These are phyloP conservation scores for Lanmaoa pseudosensibilis DNA, from an alignment of 768 basidiomycete species.

Conservation along the genomic window DNA sequence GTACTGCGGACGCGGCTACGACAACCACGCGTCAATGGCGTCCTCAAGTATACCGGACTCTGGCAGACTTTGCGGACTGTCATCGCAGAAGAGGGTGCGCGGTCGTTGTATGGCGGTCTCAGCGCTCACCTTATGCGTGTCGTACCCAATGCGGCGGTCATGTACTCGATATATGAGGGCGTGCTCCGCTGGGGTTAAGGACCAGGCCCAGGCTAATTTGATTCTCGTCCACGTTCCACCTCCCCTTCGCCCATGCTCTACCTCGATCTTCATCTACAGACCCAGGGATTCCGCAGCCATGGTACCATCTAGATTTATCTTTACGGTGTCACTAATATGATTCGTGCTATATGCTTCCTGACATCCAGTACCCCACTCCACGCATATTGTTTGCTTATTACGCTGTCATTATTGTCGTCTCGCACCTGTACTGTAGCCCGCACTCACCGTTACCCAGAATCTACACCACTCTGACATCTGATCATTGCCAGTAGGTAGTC, in stretches of 20 bases:
- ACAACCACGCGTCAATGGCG: constrained; percentile 79
- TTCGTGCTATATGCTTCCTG: not conserved
- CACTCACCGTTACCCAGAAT: constrained; percentile 24
- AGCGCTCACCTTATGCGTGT: constrained; percentile 95
- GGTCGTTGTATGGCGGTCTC: constrained; percentile 86
- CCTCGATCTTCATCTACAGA: too few species aligned
- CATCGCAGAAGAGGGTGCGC: constrained; percentile 85
- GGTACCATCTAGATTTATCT: constrained; percentile 16
- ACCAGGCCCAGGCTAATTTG: not conserved
- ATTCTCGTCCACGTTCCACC: not conserved
- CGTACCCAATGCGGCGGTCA: constrained; percentile 94
- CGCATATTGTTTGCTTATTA: constrained; percentile 15
- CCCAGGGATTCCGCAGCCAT: not conserved
- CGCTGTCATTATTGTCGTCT: constrained; percentile 12
- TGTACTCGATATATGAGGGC: constrained; percentile 95
- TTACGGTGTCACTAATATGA: constrained; percentile 16
- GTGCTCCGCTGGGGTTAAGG: constrained; percentile 57
- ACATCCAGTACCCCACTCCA: constrained; percentile 10
- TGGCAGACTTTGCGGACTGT: constrained; percentile 82
- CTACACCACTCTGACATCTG: constrained; percentile 23
- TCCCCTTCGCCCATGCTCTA: not conserved
- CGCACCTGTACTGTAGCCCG: constrained; percentile 22
- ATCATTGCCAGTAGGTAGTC: not conserved
- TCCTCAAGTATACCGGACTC: constrained; percentile 83
- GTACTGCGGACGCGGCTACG: constrained; percentile 90